Percentiles rank a stretch among this genome's conserved stretches.
Conservation (phyloP, 2,329 filamentous ascomycete species). For the Alternaria brassicae region DNA sequence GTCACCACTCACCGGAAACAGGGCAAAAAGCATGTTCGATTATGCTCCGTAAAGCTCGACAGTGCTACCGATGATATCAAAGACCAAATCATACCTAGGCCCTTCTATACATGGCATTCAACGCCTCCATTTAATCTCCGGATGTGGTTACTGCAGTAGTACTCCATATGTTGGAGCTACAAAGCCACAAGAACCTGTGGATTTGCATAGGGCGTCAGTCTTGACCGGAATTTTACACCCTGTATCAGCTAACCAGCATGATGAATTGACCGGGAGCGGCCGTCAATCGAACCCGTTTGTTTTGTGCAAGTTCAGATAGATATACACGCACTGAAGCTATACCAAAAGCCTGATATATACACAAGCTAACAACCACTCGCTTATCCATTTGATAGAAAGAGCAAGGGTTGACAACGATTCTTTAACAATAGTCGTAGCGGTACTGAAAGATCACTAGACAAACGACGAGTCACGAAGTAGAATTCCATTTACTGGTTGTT, state of each 20-base stretch:
- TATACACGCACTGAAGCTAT: background rate
- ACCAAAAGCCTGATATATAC: background rate
- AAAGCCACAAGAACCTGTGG: background rate
- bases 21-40: background rate
- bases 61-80: background rate
- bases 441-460: background rate
- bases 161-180: background rate
- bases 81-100: background rate
- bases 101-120: background rate
- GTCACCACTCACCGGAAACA: slow-evolving; percentile 18
- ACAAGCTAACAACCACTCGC: background rate
- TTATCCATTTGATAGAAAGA: background rate
- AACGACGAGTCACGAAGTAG: background rate
- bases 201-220: background rate
- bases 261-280: background rate
- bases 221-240: background rate
- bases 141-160: background rate
- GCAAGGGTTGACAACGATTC: background rate
- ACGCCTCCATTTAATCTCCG: background rate
- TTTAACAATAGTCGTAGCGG: background rate
- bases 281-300: background rate
- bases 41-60: background rate
- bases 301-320: background rate
- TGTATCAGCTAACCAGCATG: background rate
- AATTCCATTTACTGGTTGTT: no score